Evolutionary conservation across 345 rosid genomes (phyloP).

Genomic region (Eucalyptus brandiana): DNA sequence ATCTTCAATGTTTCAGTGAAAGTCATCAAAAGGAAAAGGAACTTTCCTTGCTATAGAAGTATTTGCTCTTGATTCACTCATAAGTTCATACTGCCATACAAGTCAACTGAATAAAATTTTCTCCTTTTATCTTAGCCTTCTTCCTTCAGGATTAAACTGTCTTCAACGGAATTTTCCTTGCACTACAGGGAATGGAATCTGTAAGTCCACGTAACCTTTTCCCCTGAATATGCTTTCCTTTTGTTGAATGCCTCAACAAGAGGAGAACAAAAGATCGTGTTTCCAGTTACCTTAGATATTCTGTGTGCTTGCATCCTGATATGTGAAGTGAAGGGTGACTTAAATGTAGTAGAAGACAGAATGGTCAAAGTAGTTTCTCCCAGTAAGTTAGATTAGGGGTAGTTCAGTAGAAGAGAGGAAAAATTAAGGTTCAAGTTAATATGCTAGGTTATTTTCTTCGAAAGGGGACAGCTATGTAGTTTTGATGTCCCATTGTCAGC

Average conservation of each 20-base stretch:
- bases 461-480: not conserved
- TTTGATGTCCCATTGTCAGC: not conserved
- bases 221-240: not conserved
- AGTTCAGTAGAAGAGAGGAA: not conserved
- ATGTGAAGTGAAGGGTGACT: not conserved
- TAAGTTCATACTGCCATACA: not conserved
- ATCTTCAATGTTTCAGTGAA: not conserved
- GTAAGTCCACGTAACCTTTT: slow-evolving; percentile 17
- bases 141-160: slow-evolving; percentile 44
- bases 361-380: not conserved
- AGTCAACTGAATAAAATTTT: not conserved
- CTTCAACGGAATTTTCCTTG: slow-evolving; percentile 61
- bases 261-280: not conserved
- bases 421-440: rapidly evolving
- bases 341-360: not conserved
- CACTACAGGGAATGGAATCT: slow-evolving; percentile 25
- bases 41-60: not conserved
- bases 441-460: not conserved
- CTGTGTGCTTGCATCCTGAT: not conserved
- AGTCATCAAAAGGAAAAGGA: not conserved
- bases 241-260: not conserved
- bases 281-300: not conserved
- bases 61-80: not conserved
- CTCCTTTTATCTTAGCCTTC: slow-evolving; percentile 13
- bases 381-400: not conserved